A percentile compares a stretch with the other conserved stretches of the same genome.
These are phyloP conservation scores for Triticum monococcum DNA, from an alignment of 176 grass and related monocot species.

Conservation along the genomic window DNA sequence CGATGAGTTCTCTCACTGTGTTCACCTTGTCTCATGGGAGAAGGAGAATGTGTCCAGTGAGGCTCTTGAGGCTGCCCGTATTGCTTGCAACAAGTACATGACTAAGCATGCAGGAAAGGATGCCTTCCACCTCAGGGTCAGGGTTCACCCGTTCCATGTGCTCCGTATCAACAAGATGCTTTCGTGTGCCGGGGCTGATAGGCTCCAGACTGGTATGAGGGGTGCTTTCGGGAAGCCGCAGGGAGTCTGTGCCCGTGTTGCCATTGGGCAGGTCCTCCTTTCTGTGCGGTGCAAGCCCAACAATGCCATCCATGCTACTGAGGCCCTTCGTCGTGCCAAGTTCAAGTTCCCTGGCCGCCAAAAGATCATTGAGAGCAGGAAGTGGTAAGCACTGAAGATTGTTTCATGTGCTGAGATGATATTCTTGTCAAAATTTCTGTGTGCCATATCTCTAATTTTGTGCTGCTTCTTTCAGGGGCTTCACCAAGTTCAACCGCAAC, in stretches of 20 bases:
- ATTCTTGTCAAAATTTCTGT: neutral
- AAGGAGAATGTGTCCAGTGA: conserved; percentile 87
- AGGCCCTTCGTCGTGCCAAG: conserved; percentile 75
- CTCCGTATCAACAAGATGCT: conserved; percentile 85
- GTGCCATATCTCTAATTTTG: neutral
- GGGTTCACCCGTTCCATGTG: conserved; percentile 76
- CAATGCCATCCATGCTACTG: conserved; percentile 48
- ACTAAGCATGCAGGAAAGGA: conserved; percentile 74
- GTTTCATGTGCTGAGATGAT: neutral
- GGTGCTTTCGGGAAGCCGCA: conserved; percentile 82
- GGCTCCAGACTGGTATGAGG: conserved; percentile 93
- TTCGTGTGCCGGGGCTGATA: conserved; percentile 80
- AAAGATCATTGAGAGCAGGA: conserved; percentile 75
- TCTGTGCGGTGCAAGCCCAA: conserved; percentile 66
- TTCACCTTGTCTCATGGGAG: conserved; percentile 75
- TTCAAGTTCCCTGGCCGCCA: conserved; percentile 87
- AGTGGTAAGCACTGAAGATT: conserved; percentile 45
- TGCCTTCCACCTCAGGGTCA: conserved; percentile 72
- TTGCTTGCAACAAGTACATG: conserved; percentile 87
- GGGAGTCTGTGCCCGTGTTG: conserved; percentile 63
- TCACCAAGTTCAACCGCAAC: conserved; percentile 72
- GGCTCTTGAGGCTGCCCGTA: conserved; percentile 82
- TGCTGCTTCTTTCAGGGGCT: conserved; percentile 44
- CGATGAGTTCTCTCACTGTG: conserved; percentile 67
- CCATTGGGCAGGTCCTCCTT: conserved; percentile 69